Evolutionary conservation across 2,329 filamentous ascomycete genomes (phyloP), one percentile per base, ranked within the genome.

Genomic region (Fusarium stilboides): DNA sequence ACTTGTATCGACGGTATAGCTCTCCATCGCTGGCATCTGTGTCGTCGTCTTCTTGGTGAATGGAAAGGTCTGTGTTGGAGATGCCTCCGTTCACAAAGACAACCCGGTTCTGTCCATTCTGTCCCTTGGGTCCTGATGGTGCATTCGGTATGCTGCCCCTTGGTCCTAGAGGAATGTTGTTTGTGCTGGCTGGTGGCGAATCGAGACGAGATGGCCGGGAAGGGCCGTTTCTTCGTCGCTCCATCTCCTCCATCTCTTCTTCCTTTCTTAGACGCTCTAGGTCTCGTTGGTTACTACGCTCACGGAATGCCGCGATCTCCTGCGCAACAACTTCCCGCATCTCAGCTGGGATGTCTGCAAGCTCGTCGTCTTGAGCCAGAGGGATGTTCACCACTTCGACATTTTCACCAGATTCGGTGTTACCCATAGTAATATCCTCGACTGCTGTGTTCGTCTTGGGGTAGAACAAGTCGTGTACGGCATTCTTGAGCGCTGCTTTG

Each of bases 281-380:
- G 76, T 99, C 96, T 39, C 95, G 88, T 65, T 92, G 89, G 62
- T 90, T 97, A 72, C 95, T 98, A 20, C 95, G 88, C 71, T 99
- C 96, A 69, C 96, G 88, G 83, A 99, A 99, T 0, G 94, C 93
- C 0, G 94, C 91, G 74, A 99, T 99, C 78, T 99, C 97, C 59
- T 91, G 91, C 0, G 96, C 93, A 17, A 99, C 96, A 0, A 94
- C 94, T 77, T 97, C 96, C 24, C 96, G 91, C 94, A 97, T 97
- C 77, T 98, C 96, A 1, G 93, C 91, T 0, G 96, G 96, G 47
- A 99, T 98, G 75, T 99, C 96, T 20, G 94, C 91, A 31, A 99
- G 85, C 76, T 99, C 96, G 76, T 99, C 97, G 68, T 99, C 96
- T 53, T 92, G 88, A 1, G 91, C 90, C 33, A 97, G 86, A 6